Percentiles rank a stretch among this genome's conserved stretches.
Evolutionary conservation across 129 eudicot genomes (phyloP).

Genomic region (Logfia minima): DNA sequence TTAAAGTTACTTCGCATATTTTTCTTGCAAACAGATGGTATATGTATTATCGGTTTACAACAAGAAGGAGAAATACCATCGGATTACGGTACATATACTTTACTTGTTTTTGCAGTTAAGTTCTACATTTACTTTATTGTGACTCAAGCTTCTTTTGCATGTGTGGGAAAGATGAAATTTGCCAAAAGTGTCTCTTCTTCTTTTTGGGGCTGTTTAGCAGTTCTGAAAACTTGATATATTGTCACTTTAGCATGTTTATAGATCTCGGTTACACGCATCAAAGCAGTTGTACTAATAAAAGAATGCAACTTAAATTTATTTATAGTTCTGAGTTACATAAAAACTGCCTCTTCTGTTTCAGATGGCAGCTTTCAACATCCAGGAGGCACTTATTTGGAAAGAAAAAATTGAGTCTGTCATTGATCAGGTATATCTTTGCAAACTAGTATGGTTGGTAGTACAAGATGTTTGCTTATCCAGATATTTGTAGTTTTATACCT

Average conservation of each 20-base stretch:
- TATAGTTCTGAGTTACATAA: slow-evolving; percentile 1
- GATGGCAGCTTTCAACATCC: slow-evolving; percentile 99
- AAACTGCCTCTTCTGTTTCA: slow-evolving; percentile 39
- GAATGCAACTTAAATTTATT: neutral
- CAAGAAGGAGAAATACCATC: slow-evolving; percentile 88
- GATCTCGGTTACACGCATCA: neutral
- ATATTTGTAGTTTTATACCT: slow-evolving; percentile 9
- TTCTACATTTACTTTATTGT: slow-evolving; percentile 19
- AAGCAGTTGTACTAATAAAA: neutral
- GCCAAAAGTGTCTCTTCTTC: neutral
- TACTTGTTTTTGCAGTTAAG: slow-evolving; percentile 10
- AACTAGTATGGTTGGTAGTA: slow-evolving; percentile 21
- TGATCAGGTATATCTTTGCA: slow-evolving; percentile 64
- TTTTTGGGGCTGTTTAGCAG: neutral
- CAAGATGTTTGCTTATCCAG: slow-evolving; percentile 12
- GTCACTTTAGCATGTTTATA: neutral
- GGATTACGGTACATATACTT: slow-evolving; percentile 68
- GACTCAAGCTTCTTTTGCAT: slow-evolving; percentile 6
- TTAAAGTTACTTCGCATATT: slow-evolving; percentile 11
- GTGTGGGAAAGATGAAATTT: slow-evolving; percentile 11
- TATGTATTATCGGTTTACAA: slow-evolving; percentile 89
- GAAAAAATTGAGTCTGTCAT: slow-evolving; percentile 97
- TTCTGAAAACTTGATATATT: slow-evolving; percentile 6
- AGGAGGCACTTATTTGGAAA: slow-evolving; percentile 98
- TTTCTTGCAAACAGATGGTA: slow-evolving; percentile 68